These are phyloP conservation scores for Fusarium clavum DNA, from an alignment of 2,329 filamentous ascomycete species.

Conservation along the genomic window DNA sequence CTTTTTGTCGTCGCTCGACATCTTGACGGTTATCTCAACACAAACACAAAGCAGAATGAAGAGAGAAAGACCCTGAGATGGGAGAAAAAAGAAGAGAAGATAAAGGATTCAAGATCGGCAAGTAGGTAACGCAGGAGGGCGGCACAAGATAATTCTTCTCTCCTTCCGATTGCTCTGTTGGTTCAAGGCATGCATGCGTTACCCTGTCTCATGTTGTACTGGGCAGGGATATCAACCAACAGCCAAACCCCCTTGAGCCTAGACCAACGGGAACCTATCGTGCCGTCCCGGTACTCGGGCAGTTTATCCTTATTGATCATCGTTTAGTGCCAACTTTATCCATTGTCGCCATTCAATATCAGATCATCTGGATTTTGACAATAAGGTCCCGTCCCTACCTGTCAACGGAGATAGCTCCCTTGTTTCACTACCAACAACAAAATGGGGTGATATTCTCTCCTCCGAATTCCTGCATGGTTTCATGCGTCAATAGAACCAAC, in stretches of 20 bases:
- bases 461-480: constrained; percentile 1
- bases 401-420: not conserved
- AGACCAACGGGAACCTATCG: not conserved
- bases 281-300: not conserved
- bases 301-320: not conserved
- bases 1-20: constrained; percentile 29
- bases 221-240: not conserved
- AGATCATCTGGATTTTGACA: not conserved
- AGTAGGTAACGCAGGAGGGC: not conserved
- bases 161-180: not conserved
- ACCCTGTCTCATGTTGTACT: not conserved
- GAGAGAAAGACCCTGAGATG: not conserved
- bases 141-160: not conserved
- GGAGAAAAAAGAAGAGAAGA: not conserved
- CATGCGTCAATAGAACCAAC: not conserved
- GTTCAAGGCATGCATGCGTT: not conserved
- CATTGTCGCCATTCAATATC: not conserved
- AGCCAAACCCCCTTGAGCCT: not conserved
- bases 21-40: not conserved
- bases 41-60: not conserved
- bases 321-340: not conserved
- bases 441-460: not conserved
- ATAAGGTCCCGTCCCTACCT: fast-evolving
- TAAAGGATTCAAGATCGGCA: not conserved
- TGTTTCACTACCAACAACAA: not conserved